These are phyloP conservation scores for Thuja plicata DNA, from an alignment of 83 land plant genomes.

Conservation along the genomic window DNA sequence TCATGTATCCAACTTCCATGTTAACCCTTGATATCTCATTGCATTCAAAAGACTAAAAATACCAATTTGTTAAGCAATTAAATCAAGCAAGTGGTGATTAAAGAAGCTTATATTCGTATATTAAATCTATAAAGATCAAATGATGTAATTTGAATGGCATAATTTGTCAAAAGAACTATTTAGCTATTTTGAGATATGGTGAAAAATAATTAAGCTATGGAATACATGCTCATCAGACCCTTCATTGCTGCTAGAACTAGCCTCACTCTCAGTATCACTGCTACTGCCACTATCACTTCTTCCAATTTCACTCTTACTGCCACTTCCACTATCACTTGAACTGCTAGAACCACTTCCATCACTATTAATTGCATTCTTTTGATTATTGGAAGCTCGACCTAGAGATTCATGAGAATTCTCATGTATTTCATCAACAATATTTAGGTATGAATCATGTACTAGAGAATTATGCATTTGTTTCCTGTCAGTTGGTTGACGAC, in stretches of 20 bases:
- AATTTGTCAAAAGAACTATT: no score
- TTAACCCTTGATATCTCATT: background rate
- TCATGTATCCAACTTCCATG: no score
- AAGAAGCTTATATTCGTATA: no score
- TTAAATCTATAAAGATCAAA: no score
- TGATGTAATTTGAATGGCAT: no score
- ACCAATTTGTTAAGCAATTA: no score
- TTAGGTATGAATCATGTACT: conserved; percentile 23
- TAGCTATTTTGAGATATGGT: no score
- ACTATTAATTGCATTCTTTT: conserved; percentile 32
- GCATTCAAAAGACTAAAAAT: background rate
- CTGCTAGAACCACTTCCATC: conserved; percentile 57
- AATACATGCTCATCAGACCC: conserved; percentile 68
- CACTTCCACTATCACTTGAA: conserved; percentile 83
- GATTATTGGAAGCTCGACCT: conserved; percentile 32
- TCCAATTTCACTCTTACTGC: conserved; percentile 74
- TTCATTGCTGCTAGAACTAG: conserved; percentile 62
- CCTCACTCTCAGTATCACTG: conserved; percentile 78
- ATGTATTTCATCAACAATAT: conserved; percentile 32
- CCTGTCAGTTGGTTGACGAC: conserved; percentile 15
- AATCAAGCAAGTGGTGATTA: no score
- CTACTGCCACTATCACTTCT: conserved; percentile 63
- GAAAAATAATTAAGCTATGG: no score
- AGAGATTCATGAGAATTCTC: conserved; percentile 26
- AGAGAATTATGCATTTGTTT: conserved; percentile 19